These are phyloP conservation scores for Phellinidium pouzarii DNA, from an alignment of 1,284 basidiomycete species.

Conservation along the genomic window DNA sequence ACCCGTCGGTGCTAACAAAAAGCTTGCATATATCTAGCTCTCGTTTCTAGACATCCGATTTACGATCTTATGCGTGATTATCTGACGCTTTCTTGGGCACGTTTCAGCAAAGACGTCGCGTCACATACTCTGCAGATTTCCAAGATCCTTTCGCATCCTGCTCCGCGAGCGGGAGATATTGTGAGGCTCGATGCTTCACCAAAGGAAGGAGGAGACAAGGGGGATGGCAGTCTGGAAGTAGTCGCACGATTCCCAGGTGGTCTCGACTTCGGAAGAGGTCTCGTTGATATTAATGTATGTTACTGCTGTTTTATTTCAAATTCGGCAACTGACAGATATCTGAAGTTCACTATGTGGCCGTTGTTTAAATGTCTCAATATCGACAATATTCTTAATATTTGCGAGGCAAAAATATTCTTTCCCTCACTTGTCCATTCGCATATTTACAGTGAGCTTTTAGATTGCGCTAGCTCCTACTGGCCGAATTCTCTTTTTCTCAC, in stretches of 20 bases:
- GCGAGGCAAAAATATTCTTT: constrained; percentile 55
- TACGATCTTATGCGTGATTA: constrained; percentile 93
- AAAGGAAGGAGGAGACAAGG: constrained; percentile 36
- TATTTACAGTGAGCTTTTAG: constrained; percentile 29
- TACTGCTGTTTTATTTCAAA: not conserved
- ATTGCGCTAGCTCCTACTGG: constrained; percentile 93
- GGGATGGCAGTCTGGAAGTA: constrained; percentile 70
- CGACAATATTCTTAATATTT: constrained; percentile 90
- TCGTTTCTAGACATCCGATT: constrained; percentile 86
- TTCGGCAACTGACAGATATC: not conserved
- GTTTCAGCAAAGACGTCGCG: constrained; percentile 88
- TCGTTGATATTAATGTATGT: constrained; percentile 69
- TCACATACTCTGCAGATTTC: constrained; percentile 81
- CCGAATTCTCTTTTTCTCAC: constrained; percentile 83
- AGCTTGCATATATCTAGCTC: constrained; percentile 38
- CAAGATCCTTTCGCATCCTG: constrained; percentile 76
- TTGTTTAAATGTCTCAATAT: constrained; percentile 91
- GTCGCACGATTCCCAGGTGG: constrained; percentile 82
- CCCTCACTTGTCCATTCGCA: not conserved
- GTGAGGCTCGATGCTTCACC: constrained; percentile 75
- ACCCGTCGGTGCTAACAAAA: constrained; percentile 12
- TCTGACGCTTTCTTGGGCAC: constrained; percentile 86
- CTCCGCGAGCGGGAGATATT: constrained; percentile 81
- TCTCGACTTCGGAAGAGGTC: constrained; percentile 74
- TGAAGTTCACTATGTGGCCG: constrained; percentile 88